Evolutionary conservation across 2,329 filamentous ascomycete species (phyloP), one percentile per base, ranked within the genome.

Genomic region (Massarina eburnea): DNA sequence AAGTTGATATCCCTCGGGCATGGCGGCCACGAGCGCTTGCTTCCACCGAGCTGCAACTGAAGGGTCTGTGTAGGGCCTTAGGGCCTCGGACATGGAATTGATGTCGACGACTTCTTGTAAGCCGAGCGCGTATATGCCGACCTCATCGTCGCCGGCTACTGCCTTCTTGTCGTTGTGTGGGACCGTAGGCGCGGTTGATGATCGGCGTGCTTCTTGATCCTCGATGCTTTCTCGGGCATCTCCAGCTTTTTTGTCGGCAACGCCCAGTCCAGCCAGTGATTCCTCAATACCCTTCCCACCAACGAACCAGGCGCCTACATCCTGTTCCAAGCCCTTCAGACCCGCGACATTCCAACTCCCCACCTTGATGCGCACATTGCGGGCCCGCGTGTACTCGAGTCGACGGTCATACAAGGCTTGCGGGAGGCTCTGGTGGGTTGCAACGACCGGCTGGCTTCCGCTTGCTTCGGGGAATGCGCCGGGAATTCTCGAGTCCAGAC

Each of bases 331-430:
- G 19, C 88, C 90, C 10, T 88, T 83, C 54, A 88, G 85, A 1
- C 86, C 85, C 3, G 91, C 94, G 14, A 96, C 89, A 71, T 99
- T 99, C 94, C 94, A 99, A 0, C 89, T 87, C 33, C 92, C 94
- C 41, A 99, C 80, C 72, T 96, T 96, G 70, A 99, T 81, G 54
- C 85, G 85, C 57, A 96, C 82, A 40, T 80, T 80, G 66, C 85
- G 85, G 34, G 84, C 81, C 29, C 84, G 82, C 20, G 87, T 86
- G 67, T 91, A 99, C 68, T 97, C 91, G 39, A 81, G 74, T 60
- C 85, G 82, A 43, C 94, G 82, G 30, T 87, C 84, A 63, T 86
- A 81, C 30, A 97, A 70, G 2, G 78, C 80, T 42, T 80, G 77
- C 2, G 77, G 76, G 8, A 86, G 71, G 24, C 76, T 78, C 37